Base-by-base conservation (phyloP, 768 basidiomycete genomes). In the Phanerochaete sordida region DNA sequence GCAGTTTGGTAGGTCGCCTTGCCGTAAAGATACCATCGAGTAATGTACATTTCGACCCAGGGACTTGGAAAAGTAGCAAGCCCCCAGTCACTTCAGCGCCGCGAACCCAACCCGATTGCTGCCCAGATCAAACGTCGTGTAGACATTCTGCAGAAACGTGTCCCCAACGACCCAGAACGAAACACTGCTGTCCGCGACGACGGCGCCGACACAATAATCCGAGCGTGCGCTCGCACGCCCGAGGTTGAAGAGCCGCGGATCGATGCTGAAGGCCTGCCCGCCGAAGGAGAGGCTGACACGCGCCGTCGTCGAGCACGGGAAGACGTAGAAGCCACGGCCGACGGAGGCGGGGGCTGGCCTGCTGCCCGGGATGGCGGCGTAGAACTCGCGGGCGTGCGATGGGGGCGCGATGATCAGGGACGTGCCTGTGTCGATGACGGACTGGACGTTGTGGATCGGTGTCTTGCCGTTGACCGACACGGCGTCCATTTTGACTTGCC, bases 101-200 rank as follows among this genome's bases (percentile, higher is more conserved):
- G 66, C 64, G 43, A 67, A 67, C 1, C 66, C 66, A 6, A 67
- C 64, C 16, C 57, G 44, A 23, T 63, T 61, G 44, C 64, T 64
- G 19, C 61, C 63, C 30, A 76, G 54, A 62, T 81, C 77, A 62
- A 81, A 82, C 13, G 73, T 69, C 9, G 78, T 72, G 64, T 79
- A 84, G 24, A 80, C 77, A 55, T 78, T 79, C 64, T 71, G 74
- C 60, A 82, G 62, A 70, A 83, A 80, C 12, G 70, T 66, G 35
- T 75, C 75, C 6, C 76, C 76, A 23, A 77, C 44, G 53, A 77
- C 66, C 75, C 73, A 76, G 16, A 68, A 70, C 26, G 61, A 64
- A 31, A 39, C 21, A 30, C 27, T 35, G 31, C 48, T 45, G 7
- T 61, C 43, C n/a, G 43, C 66, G 3, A 66, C 74, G 54, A 80